phyloP scores from a whole-genome alignment of 2,329 filamentous ascomycete genomes.

The Penicillium sp. region DNA sequence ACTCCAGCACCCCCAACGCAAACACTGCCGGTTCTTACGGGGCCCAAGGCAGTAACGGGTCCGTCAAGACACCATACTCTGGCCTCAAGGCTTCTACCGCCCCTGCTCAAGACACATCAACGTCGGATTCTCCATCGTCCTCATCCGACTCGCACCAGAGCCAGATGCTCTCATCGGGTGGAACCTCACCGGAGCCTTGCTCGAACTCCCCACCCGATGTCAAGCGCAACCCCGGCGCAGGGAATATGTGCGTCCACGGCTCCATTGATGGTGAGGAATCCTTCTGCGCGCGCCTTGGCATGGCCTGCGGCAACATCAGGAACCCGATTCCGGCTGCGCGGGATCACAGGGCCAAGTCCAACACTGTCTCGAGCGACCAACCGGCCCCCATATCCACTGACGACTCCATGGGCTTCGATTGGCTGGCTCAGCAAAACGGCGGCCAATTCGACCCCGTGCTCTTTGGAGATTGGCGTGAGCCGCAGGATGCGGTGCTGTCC shows the following conservation, averaged over 20 bases:
- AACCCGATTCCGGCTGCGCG: slow-evolving; percentile 42
- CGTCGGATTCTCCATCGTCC: slow-evolving; percentile 46
- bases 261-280: slow-evolving; percentile 42
- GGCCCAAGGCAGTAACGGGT: slow-evolving; percentile 11
- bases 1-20: slow-evolving; percentile 11
- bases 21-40: slow-evolving; percentile 8
- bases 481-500: slow-evolving; percentile 74
- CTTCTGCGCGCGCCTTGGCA: slow-evolving; percentile 43
- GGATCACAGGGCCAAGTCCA: slow-evolving; percentile 24
- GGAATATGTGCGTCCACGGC: slow-evolving; percentile 28
- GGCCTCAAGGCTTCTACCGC: slow-evolving; percentile 16
- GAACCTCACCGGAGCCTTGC: slow-evolving; percentile 48
- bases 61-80: slow-evolving; percentile 18
- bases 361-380: slow-evolving; percentile 30
- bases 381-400: slow-evolving; percentile 8
- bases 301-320: slow-evolving; percentile 45
- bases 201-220: slow-evolving; percentile 39
- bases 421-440: slow-evolving; percentile 73
- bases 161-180: slow-evolving; percentile 44
- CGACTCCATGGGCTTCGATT: slow-evolving; percentile 49
- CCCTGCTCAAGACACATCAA: slow-evolving; percentile 33
- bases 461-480: slow-evolving; percentile 88
- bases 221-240: slow-evolving; percentile 31
- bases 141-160: slow-evolving; percentile 47
- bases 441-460: slow-evolving; percentile 86